Percentiles rank a stretch among this genome's conserved stretches.
These are phyloP conservation scores for Xylaria flabelliformis DNA, from an alignment of 495 filamentous ascomycete genomes.

Conservation along the genomic window DNA sequence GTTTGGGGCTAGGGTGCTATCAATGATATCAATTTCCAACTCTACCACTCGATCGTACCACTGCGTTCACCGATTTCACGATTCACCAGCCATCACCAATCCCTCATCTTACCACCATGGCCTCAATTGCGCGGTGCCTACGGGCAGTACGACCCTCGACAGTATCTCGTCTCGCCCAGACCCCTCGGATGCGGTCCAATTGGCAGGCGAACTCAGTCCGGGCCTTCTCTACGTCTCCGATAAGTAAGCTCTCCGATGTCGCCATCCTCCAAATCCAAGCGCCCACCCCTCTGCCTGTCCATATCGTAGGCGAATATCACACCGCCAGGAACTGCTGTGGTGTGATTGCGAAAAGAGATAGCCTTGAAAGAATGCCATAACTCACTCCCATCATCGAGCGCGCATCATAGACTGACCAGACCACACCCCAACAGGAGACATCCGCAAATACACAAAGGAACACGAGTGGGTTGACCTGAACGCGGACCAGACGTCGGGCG, in stretches of 20 bases:
- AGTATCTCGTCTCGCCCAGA: slow-evolving; percentile 45
- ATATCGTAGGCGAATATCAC: background rate
- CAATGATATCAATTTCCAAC: slow-evolving; percentile 22
- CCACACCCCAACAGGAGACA: slow-evolving; percentile 47
- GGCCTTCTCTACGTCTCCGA: slow-evolving; percentile 51
- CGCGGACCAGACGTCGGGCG: slow-evolving; percentile 71
- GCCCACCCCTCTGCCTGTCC: background rate
- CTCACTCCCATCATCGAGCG: background rate
- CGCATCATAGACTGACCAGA: slow-evolving; percentile 23
- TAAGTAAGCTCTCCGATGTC: slow-evolving; percentile 51
- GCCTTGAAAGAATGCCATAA: background rate
- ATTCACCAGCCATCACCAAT: slow-evolving; percentile 18
- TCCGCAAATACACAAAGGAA: slow-evolving; percentile 93
- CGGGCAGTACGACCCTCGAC: slow-evolving; percentile 51
- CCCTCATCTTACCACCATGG: slow-evolving; percentile 42
- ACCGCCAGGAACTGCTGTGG: background rate
- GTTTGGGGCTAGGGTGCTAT: slow-evolving; percentile 7
- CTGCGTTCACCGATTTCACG: slow-evolving; percentile 29
- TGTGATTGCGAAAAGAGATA: background rate
- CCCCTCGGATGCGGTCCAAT: slow-evolving; percentile 40
- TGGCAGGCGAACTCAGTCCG: slow-evolving; percentile 41
- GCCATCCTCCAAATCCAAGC: slow-evolving; percentile 19
- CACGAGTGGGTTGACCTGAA: slow-evolving; percentile 97
- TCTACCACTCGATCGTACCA: slow-evolving; percentile 29
- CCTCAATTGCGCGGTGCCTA: slow-evolving; percentile 57